Percentiles rank a stretch among this genome's conserved stretches.
Conservation (phyloP, 2,329 filamentous ascomycete genomes). For the Sporothrix sp. region DNA sequence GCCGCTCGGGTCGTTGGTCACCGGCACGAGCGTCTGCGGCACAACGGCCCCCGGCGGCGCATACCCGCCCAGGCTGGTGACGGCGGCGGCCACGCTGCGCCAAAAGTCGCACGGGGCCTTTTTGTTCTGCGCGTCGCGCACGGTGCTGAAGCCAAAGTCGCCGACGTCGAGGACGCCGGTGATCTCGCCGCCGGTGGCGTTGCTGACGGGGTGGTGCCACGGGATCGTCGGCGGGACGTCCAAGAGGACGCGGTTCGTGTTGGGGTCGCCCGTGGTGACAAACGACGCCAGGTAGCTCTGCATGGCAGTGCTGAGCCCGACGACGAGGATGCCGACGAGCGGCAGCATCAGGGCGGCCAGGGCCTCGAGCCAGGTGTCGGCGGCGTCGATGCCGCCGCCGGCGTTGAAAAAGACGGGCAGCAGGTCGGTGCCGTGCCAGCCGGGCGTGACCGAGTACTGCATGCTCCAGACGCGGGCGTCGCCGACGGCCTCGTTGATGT, state of each 20-base stretch:
- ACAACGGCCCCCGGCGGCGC: slow-evolving; percentile 21
- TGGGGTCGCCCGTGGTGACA: slow-evolving; percentile 31
- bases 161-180: slow-evolving; percentile 27
- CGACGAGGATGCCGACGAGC: slow-evolving; percentile 24
- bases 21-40: slow-evolving; percentile 13
- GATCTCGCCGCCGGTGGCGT: slow-evolving; percentile 20
- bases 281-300: slow-evolving; percentile 34
- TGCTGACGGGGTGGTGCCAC: slow-evolving; percentile 26
- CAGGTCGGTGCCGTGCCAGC: slow-evolving; percentile 32
- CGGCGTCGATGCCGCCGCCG: slow-evolving; percentile 18
- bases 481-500: slow-evolving; percentile 29
- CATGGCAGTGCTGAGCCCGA: slow-evolving; percentile 27
- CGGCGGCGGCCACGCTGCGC: slow-evolving; percentile 22
- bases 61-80: slow-evolving; percentile 26
- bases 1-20: slow-evolving; percentile 13
- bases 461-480: slow-evolving; percentile 29
- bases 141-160: slow-evolving; percentile 23
- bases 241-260: slow-evolving; percentile 21
- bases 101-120: slow-evolving; percentile 27
- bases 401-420: slow-evolving; percentile 32
- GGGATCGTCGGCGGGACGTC: slow-evolving; percentile 27
- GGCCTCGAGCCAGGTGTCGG: slow-evolving; percentile 20
- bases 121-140: slow-evolving; percentile 24
- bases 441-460: slow-evolving; percentile 32
- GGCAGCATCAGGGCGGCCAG: slow-evolving; percentile 22